Percentiles rank a stretch among this genome's conserved stretches.
These are phyloP conservation scores for Ophiostoma piceae DNA, from an alignment of 2,329 filamentous ascomycete genomes.

Conservation along the genomic window DNA sequence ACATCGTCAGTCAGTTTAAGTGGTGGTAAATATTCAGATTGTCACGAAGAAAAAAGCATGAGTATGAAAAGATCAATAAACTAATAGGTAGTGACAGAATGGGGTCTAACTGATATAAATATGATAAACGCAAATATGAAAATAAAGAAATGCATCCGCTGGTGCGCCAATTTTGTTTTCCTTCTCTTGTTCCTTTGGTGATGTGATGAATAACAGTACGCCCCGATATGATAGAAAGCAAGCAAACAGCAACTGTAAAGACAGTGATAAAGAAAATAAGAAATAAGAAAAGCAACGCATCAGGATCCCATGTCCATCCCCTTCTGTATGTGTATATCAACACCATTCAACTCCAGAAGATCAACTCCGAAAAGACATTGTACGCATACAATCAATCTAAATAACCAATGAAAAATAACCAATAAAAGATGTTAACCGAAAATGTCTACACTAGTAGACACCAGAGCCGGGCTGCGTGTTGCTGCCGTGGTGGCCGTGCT, in stretches of 20 bases:
- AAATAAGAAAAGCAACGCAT: neutral
- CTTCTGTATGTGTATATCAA: neutral
- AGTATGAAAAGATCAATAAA: neutral
- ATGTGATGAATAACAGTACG: neutral
- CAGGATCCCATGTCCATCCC: neutral
- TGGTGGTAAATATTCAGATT: no score
- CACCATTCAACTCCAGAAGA: constrained; percentile 3
- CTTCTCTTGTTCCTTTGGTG: neutral
- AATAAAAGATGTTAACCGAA: neutral
- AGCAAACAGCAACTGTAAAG: neutral
- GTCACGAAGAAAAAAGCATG: neutral
- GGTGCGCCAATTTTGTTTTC: constrained; percentile 6
- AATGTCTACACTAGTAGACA: constrained; percentile 13
- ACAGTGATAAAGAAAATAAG: neutral
- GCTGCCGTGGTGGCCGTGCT: constrained; percentile 10
- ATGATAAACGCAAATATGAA: neutral
- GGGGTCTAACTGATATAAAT: neutral
- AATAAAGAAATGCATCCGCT: neutral
- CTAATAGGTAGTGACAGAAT: neutral
- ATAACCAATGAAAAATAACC: neutral
- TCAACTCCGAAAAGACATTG: neutral
- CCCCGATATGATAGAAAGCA: neutral
- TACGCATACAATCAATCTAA: neutral
- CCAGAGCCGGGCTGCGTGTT: constrained; percentile 7
- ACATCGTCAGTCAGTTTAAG: neutral